Percentiles rank a stretch among this genome's conserved stretches.
Evolutionary conservation across 257 asterid species (phyloP).

Genomic region (Solanum habrochaites): DNA sequence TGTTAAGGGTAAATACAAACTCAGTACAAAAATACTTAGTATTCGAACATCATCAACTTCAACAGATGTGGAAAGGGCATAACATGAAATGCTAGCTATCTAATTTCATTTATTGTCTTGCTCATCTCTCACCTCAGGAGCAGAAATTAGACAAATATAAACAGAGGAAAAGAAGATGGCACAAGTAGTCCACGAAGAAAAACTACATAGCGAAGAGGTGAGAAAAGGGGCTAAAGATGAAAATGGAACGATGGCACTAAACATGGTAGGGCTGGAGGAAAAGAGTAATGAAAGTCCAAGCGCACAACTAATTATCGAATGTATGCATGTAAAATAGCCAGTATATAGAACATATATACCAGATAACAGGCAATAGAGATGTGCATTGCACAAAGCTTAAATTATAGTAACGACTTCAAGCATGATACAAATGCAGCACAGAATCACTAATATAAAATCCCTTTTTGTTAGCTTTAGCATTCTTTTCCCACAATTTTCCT

Average conservation of each 20-base stretch:
- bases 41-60: not conserved
- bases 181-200: not conserved
- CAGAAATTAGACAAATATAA: not conserved
- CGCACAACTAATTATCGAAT: not conserved
- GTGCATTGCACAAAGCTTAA: not conserved
- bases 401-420: not conserved
- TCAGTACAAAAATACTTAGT: not conserved
- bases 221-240: not conserved
- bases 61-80: not conserved
- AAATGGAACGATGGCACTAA: not conserved
- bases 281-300: not conserved
- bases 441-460: not conserved
- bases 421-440: not conserved
- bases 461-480: not conserved
- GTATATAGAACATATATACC: not conserved
- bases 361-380: not conserved
- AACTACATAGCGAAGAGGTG: not conserved
- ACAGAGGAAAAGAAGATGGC: not conserved
- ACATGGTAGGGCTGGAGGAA: not conserved
- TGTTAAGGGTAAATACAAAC: not conserved
- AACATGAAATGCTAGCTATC: not conserved
- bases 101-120: not conserved
- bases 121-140: not conserved
- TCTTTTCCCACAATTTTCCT: not conserved
- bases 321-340: not conserved